Base-by-base conservation (phyloP, 306 rosid genomes). In the Argentina anserina region DNA sequence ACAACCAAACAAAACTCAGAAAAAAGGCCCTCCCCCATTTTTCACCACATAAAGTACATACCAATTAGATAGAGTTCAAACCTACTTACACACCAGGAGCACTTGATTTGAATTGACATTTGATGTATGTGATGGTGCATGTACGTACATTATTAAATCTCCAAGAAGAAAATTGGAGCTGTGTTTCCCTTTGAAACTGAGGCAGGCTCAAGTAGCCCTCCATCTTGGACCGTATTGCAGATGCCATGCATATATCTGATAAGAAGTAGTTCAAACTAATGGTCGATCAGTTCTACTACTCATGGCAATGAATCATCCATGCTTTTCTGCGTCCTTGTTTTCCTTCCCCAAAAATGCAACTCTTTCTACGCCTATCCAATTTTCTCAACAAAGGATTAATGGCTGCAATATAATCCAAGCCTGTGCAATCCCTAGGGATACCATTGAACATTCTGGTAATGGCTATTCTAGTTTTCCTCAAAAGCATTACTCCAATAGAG, bases 391-490 rank as follows among this genome's bases (percentile, higher is more conserved):
- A 49, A 40, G 46, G 45, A 45, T 47, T 11, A 7, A 11, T 36
- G 26, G 63, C 5, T 50, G 39, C 29, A 70, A 50, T 42, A 18
- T 61, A 12, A 80, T 83, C 66, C 79, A 67, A 67, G 85, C 90
- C 77, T 73, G 84, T 75, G 72, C 40, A n/a, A 68, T 47, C 77
- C 78, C 69, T 20, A 75, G 42, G 41, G 79, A 65, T 10, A 26
- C 9, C 6, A 60, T 25, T 7, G 18, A 60, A 3, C n/a, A 50
- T 36, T 26, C 64, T 11, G 75, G 23, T 76, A 85, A 90, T 64
- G 85, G 82, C 4, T 59, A 34, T 26, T 63, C 75, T 7, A 77
- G 77, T 34, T 82, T 81, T 40, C 84, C 89, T 0, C 89, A 87
- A 77, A 90, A 74, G 83, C 76, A 66, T 53, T 11, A 55, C 61